Evolutionary conservation across 1,284 basidiomycete genomes (phyloP).

Genomic region (Ustilago trichophora): DNA sequence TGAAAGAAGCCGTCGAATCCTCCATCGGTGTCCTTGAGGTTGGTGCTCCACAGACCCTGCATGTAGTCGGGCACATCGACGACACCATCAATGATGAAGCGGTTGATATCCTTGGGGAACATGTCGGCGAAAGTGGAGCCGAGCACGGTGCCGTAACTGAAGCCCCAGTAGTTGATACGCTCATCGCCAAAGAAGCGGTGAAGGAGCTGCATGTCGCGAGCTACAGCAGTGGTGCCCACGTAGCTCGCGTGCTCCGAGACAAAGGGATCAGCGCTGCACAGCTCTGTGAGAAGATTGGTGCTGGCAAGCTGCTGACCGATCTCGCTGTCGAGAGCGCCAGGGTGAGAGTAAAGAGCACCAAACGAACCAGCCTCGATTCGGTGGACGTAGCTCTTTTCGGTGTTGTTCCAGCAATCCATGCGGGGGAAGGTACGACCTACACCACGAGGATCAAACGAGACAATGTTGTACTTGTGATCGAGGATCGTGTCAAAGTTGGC

Average conservation of each 20-base stretch:
- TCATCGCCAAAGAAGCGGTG: slow-evolving; percentile 44
- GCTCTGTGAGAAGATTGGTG: slow-evolving; percentile 16
- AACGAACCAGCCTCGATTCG: slow-evolving; percentile 25
- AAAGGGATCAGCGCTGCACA: slow-evolving; percentile 28
- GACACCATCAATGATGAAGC: slow-evolving; percentile 50
- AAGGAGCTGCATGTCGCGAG: slow-evolving; percentile 47
- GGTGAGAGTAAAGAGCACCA: slow-evolving; percentile 32
- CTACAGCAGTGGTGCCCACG: slow-evolving; percentile 43
- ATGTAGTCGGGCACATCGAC: slow-evolving; percentile 50
- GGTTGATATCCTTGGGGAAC: slow-evolving; percentile 48
- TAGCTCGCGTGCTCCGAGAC: slow-evolving; percentile 20
- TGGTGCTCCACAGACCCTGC: slow-evolving; percentile 34
- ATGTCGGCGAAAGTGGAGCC: slow-evolving; percentile 48
- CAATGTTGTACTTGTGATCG: slow-evolving; percentile 45
- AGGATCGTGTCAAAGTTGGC: slow-evolving; percentile 40
- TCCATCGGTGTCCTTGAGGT: slow-evolving; percentile 35
- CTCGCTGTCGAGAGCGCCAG: slow-evolving; percentile 29
- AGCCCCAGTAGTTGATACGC: slow-evolving; percentile 48
- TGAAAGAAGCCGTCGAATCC: slow-evolving; percentile 38
- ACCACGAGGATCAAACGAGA: slow-evolving; percentile 51
- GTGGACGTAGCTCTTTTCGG: slow-evolving; percentile 29
- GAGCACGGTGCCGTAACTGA: slow-evolving; percentile 54
- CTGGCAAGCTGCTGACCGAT: slow-evolving; percentile 26
- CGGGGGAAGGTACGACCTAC: slow-evolving; percentile 41
- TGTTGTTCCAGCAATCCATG: slow-evolving; percentile 48